phyloP scores from a whole-genome alignment of 1,139 yeast species.

The Lodderomyces theae region DNA sequence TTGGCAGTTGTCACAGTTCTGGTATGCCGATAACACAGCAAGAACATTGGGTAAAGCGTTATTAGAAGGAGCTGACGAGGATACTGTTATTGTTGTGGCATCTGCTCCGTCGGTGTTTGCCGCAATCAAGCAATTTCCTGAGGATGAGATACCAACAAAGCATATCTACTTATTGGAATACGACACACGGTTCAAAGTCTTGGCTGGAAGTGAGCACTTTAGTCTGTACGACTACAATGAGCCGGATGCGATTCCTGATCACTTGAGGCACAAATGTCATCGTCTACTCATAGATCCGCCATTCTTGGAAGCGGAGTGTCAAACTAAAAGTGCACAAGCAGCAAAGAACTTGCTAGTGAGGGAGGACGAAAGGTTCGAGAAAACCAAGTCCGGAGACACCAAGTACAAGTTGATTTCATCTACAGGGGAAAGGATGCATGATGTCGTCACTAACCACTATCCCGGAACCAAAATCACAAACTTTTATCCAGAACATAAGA shows the following conservation, averaged over 20 bases:
- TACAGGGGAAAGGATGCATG: slow-evolving; percentile 86
- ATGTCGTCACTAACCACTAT: slow-evolving; percentile 54
- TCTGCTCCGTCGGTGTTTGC: slow-evolving; percentile 94
- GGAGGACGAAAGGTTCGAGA: slow-evolving; percentile 27
- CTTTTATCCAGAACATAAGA: slow-evolving; percentile 76
- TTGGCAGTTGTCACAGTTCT: slow-evolving; percentile 92
- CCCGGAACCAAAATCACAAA: slow-evolving; percentile 63
- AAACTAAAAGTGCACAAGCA: slow-evolving; percentile 67
- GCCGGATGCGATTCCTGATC: slow-evolving; percentile 62
- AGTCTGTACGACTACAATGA: slow-evolving; percentile 70
- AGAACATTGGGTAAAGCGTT: slow-evolving; percentile 63
- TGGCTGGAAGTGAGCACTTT: slow-evolving; percentile 68
- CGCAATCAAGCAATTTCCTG: slow-evolving; percentile 59
- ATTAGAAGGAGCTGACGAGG: slow-evolving; percentile 69
- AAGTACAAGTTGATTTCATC: slow-evolving; percentile 62
- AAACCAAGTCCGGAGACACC: slow-evolving; percentile 39
- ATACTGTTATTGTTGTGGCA: slow-evolving; percentile 69
- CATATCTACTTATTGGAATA: slow-evolving; percentile 73
- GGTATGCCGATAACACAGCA: slow-evolving; percentile 80
- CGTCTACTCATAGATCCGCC: slow-evolving; percentile 88
- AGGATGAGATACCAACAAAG: slow-evolving; percentile 55
- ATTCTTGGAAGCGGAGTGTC: slow-evolving; percentile 77
- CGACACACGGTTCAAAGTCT: slow-evolving; percentile 69
- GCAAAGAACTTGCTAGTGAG: slow-evolving; percentile 57
- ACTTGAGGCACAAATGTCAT: slow-evolving; percentile 61